These are phyloP conservation scores for Trichoderma citrinoviride DNA, from an alignment of 2,329 filamentous ascomycete genomes.

Conservation along the genomic window DNA sequence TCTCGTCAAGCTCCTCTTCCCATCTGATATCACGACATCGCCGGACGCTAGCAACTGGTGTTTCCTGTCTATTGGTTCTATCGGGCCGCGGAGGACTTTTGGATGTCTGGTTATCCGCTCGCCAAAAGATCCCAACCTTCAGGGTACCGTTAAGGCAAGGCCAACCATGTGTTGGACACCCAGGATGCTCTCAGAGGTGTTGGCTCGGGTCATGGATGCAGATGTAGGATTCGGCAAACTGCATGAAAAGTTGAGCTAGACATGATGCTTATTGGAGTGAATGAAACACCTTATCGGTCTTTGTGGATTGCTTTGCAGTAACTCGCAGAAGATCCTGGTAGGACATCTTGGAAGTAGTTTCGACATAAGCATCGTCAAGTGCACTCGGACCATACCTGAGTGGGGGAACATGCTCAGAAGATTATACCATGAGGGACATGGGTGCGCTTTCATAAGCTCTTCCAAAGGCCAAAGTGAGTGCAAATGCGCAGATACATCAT, in stretches of 20 bases:
- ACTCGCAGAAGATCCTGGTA: neutral
- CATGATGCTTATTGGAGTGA: neutral
- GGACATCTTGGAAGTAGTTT: neutral
- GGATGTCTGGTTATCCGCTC: neutral
- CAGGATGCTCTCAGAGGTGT: neutral
- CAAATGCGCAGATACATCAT: neutral
- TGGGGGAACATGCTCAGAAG: neutral
- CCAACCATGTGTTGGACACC: neutral
- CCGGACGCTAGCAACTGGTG: neutral
- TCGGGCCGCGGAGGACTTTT: slow-evolving; percentile 1
- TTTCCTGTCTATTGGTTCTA: neutral
- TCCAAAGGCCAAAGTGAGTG: neutral
- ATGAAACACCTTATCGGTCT: neutral
- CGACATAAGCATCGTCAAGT: neutral
- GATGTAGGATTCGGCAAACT: neutral
- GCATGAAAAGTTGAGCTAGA: neutral
- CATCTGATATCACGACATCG: neutral
- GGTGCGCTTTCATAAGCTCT: no score
- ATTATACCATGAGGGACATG: no score
- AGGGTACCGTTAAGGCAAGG: neutral
- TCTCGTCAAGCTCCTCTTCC: neutral
- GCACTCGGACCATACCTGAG: neutral
- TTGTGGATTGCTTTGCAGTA: neutral
- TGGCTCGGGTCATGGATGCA: neutral
- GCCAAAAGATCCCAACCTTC: neutral